Percentiles rank a stretch among this genome's conserved stretches.
phyloP scores from a whole-genome alignment of 257 asterid species.

The Forsythia suspensa region DNA sequence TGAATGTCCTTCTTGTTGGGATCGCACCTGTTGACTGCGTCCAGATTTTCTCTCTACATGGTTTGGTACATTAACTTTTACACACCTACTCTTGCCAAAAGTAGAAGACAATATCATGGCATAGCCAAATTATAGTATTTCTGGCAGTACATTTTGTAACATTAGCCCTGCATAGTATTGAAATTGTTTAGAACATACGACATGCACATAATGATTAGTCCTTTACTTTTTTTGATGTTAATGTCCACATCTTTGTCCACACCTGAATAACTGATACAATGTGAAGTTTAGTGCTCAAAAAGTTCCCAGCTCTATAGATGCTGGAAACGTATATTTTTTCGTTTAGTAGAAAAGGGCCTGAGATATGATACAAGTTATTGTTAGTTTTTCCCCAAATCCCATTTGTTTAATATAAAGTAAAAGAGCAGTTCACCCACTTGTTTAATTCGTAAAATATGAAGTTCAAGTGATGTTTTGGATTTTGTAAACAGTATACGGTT shows the following conservation, averaged over 20 bases:
- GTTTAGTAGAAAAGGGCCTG: not conserved
- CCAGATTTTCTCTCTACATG: conserved; percentile 94
- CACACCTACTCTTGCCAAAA: not conserved
- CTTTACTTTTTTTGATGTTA: not conserved
- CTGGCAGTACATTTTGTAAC: not conserved
- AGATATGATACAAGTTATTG: not conserved
- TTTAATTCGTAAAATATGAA: not conserved
- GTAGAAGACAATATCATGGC: not conserved
- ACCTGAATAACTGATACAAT: not conserved
- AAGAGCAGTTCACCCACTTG: not conserved
- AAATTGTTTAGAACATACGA: not conserved
- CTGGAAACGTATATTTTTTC: not conserved
- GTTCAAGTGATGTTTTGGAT: not conserved
- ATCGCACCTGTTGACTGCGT: conserved; percentile 91
- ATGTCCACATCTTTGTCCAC: not conserved
- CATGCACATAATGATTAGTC: not conserved
- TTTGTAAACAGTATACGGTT: not conserved
- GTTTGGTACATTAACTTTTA: conserved; percentile 60
- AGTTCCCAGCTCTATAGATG: not conserved
- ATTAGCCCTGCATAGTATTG: not conserved
- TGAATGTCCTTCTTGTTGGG: conserved; percentile 90
- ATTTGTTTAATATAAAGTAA: not conserved
- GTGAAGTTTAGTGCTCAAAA: not conserved
- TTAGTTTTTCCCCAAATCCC: not conserved
- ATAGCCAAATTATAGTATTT: not conserved